Percentiles rank a stretch among this genome's conserved stretches.
Evolutionary conservation across 495 filamentous ascomycete genomes (phyloP).

Genomic region (Neurospora sp.): DNA sequence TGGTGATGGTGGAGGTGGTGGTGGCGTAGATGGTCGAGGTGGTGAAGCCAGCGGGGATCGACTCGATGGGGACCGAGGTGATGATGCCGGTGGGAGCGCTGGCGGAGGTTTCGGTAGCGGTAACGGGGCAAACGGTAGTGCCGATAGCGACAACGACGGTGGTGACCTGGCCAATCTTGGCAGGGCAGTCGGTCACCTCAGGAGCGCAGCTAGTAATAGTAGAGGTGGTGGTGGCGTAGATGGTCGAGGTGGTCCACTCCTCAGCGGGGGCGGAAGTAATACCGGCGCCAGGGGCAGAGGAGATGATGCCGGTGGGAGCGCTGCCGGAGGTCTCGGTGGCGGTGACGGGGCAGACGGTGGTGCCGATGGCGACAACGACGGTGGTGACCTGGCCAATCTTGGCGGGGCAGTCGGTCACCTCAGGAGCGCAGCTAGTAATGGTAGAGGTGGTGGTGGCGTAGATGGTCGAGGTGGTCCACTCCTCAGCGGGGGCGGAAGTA

Average conservation of each 20-base stretch:
- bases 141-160: constrained; percentile 29
- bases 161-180: constrained; percentile 16
- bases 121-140: constrained; percentile 37
- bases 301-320: background rate
- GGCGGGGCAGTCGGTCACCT: constrained; percentile 46
- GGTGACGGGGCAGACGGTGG: constrained; percentile 36
- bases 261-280: constrained; percentile 3
- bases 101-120: constrained; percentile 19
- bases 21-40: constrained; percentile 46
- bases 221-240: constrained; percentile 42
- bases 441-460: constrained; percentile 45
- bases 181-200: constrained; percentile 45
- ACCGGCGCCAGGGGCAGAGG: background rate
- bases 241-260: constrained; percentile 21
- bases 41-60: constrained; percentile 11
- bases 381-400: constrained; percentile 22
- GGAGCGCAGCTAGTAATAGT: constrained; percentile 51
- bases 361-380: constrained; percentile 27
- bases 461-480: constrained; percentile 26
- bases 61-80: constrained; percentile 4
- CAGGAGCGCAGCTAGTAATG: constrained; percentile 47
- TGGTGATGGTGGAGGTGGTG: constrained; percentile 43
- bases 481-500: constrained; percentile 5
- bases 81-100: background rate
- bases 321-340: constrained; percentile 16